These are phyloP conservation scores for Fusarium tuaranense DNA, from an alignment of 2,329 filamentous ascomycete species.

Conservation along the genomic window DNA sequence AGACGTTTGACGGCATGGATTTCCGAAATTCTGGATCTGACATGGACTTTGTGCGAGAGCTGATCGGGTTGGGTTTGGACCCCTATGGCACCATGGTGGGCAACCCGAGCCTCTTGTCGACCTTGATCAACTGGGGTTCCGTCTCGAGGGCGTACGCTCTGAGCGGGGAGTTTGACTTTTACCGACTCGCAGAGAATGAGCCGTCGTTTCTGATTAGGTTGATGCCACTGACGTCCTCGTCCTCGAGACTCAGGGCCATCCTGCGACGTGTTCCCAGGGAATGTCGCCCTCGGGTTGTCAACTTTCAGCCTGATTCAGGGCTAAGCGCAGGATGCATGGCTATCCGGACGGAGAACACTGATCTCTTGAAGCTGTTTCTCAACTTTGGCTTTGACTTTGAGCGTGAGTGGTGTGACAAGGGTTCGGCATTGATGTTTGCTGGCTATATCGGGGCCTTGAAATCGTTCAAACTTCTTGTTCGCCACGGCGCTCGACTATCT, in stretches of 20 bases:
- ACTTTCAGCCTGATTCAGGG: conserved; percentile 1
- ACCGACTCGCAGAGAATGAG: conserved; percentile 20
- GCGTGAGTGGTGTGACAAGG: conserved; percentile 20
- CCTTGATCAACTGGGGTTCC: not conserved
- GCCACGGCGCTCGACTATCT: conserved; percentile 26
- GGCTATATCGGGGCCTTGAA: conserved; percentile 18
- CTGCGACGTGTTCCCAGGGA: conserved; percentile 32
- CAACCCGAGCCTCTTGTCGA: conserved; percentile 3
- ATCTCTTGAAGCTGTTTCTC: conserved; percentile 21
- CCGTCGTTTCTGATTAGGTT: conserved; percentile 21
- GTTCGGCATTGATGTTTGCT: conserved; percentile 40
- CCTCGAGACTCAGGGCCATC: conserved; percentile 13
- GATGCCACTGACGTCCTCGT: not conserved
- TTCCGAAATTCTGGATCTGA: not conserved
- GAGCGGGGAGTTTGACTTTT: conserved; percentile 38
- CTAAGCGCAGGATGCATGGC: conserved; percentile 6
- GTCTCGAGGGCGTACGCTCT: conserved; percentile 12
- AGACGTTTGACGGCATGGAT: conserved; percentile 7
- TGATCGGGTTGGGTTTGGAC: conserved; percentile 29
- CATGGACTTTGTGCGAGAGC: not conserved
- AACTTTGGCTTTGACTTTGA: conserved; percentile 33
- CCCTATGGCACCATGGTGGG: not conserved
- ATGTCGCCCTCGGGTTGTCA: conserved; percentile 19
- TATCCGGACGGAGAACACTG: conserved; percentile 10
- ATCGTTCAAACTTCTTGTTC: conserved; percentile 37